Percentiles rank a stretch among this genome's conserved stretches.
Conservation (phyloP, 345 rosid species). For the Hypericum androsaemum region DNA sequence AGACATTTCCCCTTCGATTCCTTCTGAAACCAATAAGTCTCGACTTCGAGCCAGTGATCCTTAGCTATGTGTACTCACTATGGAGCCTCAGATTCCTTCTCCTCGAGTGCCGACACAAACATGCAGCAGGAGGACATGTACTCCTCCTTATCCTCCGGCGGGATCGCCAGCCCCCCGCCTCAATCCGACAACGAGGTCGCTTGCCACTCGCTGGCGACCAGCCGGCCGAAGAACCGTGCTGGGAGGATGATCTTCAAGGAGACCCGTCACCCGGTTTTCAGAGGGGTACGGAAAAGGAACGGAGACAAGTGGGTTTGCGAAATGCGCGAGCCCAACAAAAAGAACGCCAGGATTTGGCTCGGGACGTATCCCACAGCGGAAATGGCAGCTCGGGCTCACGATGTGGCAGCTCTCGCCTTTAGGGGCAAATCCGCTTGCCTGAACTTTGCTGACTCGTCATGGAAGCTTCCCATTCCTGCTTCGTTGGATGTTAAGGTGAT, state of each 20-base stretch:
- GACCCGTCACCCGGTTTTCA: slow-evolving; percentile 65
- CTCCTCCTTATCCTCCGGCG: too few species aligned
- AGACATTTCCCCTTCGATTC: too few species aligned
- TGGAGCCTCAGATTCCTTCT: too few species aligned
- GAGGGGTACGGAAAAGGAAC: slow-evolving; percentile 53
- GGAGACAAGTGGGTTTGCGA: slow-evolving; percentile 70
- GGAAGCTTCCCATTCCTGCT: slow-evolving; percentile 47
- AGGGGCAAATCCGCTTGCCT: slow-evolving; percentile 61
- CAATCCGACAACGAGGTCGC: too few species aligned
- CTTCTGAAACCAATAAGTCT: too few species aligned
- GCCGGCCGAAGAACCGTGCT: slow-evolving; percentile 13
- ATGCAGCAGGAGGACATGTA: too few species aligned
- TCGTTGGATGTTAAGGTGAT: slow-evolving; percentile 37
- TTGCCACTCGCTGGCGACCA: too few species aligned
- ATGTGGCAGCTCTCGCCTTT: slow-evolving; percentile 58
- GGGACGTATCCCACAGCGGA: slow-evolving; percentile 68
- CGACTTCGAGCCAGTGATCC: too few species aligned
- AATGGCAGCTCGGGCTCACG: slow-evolving; percentile 80
- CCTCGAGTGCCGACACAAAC: too few species aligned
- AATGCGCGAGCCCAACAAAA: slow-evolving; percentile 44
- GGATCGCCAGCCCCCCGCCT: too few species aligned
- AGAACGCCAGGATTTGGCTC: slow-evolving; percentile 52
- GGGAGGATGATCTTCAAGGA: slow-evolving; percentile 52
- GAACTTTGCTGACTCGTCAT: slow-evolving; percentile 59
- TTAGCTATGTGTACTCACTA: too few species aligned